Evolutionary conservation across 2,329 filamentous ascomycete genomes (phyloP).

Genomic region (Scytalidium sp.): DNA sequence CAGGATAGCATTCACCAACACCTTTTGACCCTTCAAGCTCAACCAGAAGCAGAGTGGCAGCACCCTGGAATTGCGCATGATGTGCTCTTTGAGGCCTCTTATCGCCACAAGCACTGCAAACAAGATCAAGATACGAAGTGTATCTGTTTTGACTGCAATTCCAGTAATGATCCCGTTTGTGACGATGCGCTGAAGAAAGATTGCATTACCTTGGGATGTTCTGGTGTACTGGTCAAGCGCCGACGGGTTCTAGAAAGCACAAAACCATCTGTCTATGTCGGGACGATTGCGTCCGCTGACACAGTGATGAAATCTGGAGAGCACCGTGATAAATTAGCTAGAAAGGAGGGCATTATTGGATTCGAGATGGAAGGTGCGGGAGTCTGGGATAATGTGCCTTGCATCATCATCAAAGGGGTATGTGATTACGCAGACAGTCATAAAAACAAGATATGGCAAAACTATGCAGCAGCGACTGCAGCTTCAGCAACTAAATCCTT

Average conservation of each 20-base stretch:
- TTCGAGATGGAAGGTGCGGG: constrained; percentile 36
- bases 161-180: background rate
- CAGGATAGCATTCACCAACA: constrained; percentile 1
- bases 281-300: constrained; percentile 30
- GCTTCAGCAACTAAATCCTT: constrained; percentile 31
- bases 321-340: constrained; percentile 26
- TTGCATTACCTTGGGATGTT: background rate
- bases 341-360: constrained; percentile 19
- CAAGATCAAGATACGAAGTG: background rate
- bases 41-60: background rate
- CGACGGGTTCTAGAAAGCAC: background rate
- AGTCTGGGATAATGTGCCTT: constrained; percentile 30
- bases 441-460: constrained; percentile 36
- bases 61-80: constrained; percentile 6
- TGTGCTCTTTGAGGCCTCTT: constrained; percentile 5
- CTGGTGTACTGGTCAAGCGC: background rate
- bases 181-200: background rate
- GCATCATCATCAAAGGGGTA: constrained; percentile 31
- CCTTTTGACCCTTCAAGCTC: constrained; percentile 2
- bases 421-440: constrained; percentile 39
- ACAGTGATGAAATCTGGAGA: constrained; percentile 32
- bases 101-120: constrained; percentile 8
- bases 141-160: background rate
- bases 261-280: constrained; percentile 24
- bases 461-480: constrained; percentile 35